phyloP scores from a whole-genome alignment of 2,329 filamentous ascomycete species.

The Cladosporium sp. region DNA sequence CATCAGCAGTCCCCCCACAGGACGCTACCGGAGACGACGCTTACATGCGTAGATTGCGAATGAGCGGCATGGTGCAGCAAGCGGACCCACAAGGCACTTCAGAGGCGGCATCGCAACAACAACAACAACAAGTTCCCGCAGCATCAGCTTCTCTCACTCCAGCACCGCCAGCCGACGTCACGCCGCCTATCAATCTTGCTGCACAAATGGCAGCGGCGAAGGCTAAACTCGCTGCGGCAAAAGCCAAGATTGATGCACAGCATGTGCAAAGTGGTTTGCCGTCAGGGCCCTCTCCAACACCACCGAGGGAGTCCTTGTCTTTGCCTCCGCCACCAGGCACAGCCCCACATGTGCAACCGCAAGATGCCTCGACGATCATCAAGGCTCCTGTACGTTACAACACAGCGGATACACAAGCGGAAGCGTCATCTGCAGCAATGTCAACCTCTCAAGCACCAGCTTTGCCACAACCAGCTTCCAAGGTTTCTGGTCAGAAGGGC shows the following conservation, averaged over 20 bases:
- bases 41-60: conserved; percentile 58
- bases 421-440: conserved; percentile 13
- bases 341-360: conserved; percentile 16
- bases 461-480: conserved; percentile 50
- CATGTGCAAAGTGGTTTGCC: background rate
- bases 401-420: conserved; percentile 43
- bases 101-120: conserved; percentile 30
- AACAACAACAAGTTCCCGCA: conserved; percentile 23
- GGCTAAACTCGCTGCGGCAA: conserved; percentile 23
- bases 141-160: conserved; percentile 12
- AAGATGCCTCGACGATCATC: conserved; percentile 60
- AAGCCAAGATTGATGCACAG: conserved; percentile 21
- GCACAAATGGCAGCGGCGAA: conserved; percentile 20
- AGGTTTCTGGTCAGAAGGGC: conserved; percentile 71
- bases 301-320: conserved; percentile 12
- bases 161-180: background rate
- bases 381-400: conserved; percentile 73
- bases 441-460: conserved; percentile 1
- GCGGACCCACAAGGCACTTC: background rate
- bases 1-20: conserved; percentile 41
- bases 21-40: conserved; percentile 66
- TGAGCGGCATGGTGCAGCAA: conserved; percentile 39
- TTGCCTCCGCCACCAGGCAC: conserved; percentile 17
- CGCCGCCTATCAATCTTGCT: conserved; percentile 2
- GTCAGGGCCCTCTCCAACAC: conserved; percentile 8